Percentiles rank a stretch among this genome's conserved stretches.
Conservation (phyloP, 2,329 filamentous ascomycete species). For the Dothideomycetes sp. region DNA sequence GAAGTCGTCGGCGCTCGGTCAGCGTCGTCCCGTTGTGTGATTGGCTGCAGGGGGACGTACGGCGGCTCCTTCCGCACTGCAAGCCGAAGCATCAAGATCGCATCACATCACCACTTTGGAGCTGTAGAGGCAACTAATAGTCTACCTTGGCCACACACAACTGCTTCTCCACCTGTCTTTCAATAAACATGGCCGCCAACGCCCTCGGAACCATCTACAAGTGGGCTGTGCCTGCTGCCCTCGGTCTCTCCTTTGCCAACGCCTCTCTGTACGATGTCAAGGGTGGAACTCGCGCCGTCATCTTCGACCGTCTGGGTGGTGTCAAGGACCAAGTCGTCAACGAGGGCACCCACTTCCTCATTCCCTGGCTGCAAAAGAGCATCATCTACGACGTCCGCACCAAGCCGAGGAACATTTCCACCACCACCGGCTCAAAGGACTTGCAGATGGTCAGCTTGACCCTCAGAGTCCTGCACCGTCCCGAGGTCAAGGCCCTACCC, state of each 20-base stretch:
- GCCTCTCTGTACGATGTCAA: constrained; percentile 93
- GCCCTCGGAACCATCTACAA: constrained; percentile 52
- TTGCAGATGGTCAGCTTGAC: constrained; percentile 99
- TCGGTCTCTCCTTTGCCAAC: constrained; percentile 57
- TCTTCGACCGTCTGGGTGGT: constrained; percentile 88
- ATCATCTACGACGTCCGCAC: constrained; percentile 97
- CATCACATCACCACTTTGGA: neutral
- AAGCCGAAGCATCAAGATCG: neutral
- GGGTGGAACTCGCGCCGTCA: constrained; percentile 87
- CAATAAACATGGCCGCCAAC: constrained; percentile 26
- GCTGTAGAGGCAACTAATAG: too few relatives aligned
- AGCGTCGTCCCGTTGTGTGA: neutral
- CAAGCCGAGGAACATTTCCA: constrained; percentile 93
- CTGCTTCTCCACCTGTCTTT: neutral
- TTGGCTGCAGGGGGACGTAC: neutral
- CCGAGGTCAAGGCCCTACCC: constrained; percentile 82
- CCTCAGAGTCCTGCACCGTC: constrained; percentile 84
- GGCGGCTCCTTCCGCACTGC: neutral
- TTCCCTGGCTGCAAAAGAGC: constrained; percentile 90
- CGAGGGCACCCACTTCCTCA: constrained; percentile 92
- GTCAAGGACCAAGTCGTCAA: constrained; percentile 88
- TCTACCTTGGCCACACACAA: too few relatives aligned
- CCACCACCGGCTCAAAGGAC: constrained; percentile 96
- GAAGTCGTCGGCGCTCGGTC: neutral
- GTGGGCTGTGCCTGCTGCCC: constrained; percentile 61